Base-by-base conservation (phyloP, 805 yeast species). In the Candida methanosorbosa region DNA sequence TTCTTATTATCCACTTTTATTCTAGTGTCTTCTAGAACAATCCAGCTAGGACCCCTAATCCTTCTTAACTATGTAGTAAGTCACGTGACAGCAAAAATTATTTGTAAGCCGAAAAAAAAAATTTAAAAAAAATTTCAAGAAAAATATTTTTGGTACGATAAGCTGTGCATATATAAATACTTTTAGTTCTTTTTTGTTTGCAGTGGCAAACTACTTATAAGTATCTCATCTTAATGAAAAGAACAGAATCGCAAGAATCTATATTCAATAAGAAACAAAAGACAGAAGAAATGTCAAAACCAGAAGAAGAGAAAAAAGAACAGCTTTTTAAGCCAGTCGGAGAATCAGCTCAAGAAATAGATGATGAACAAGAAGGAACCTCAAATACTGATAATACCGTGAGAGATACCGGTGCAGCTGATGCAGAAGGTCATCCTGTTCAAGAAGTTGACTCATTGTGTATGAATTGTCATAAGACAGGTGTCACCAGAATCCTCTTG, bases 371-470 rank as follows among this genome's bases (percentile, higher is more conserved):
- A 21, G 49, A 43, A 27, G 46, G 29, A 9, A 42, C 42, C 26
- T 36, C 45, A 26, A 39, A 42, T 31, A 41, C 44, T 18, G 5
- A 57, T 40, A 63, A 63, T 29, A 79, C 72, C 18, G 66, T 81
- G 30, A 67, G 65, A 37, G 59, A 69, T 25, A 83, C 94, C 1
- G 95, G 92, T 17, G 90, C 88, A 18, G 63, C 63, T 4, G 96
- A 86, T 54, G 80, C 81, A 9, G 79, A 78, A 56, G 96, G 96
- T 4, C 92, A 86, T 46, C 94, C 96, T 2, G 95, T 92, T 15
- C 97, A 88, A 56, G 97, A 92, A 57, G 75, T 92, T 42, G 90
- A 90, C 54, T 86, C 97, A 8, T 63, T 92, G 27, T 92, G 99
- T 65, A 88, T 92, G 96, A 85, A 84, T 66, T 92, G 99, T 60